Conservation (phyloP, 2,329 filamentous ascomycete genomes). For the Raffaelea deltoideospora region DNA sequence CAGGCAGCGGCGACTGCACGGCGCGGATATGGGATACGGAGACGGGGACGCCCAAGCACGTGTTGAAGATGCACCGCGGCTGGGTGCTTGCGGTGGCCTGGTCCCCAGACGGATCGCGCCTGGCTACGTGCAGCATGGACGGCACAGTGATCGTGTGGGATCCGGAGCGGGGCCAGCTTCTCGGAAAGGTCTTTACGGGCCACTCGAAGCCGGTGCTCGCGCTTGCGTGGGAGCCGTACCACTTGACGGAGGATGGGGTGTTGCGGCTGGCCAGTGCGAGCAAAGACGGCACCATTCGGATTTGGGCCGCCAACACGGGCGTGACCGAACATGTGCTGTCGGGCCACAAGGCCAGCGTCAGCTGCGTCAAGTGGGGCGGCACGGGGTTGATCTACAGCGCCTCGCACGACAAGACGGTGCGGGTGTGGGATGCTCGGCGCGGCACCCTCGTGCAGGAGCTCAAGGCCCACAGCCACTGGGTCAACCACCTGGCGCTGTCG, state of each 20-base stretch:
- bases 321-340: constrained; percentile 68
- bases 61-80: constrained; percentile 70
- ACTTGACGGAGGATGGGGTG: constrained; percentile 59
- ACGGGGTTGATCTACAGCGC: constrained; percentile 68
- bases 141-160: constrained; percentile 86
- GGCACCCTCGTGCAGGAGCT: constrained; percentile 72
- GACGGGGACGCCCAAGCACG: constrained; percentile 77
- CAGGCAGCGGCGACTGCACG: constrained; percentile 80
- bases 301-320: constrained; percentile 73
- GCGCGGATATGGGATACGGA: constrained; percentile 91
- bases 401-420: constrained; percentile 84
- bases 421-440: constrained; percentile 71
- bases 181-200: constrained; percentile 62
- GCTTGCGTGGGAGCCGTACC: constrained; percentile 86
- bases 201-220: constrained; percentile 83
- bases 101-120: constrained; percentile 65
- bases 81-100: constrained; percentile 85
- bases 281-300: constrained; percentile 74
- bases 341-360: constrained; percentile 79
- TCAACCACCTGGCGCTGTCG: constrained; percentile 87
- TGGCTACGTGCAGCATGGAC: constrained; percentile 89
- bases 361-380: constrained; percentile 92
- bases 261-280: constrained; percentile 73
- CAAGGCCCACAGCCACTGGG: constrained; percentile 67
- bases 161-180: constrained; percentile 59